phyloP scores from a whole-genome alignment of 805 yeast genomes.

The Starmerella kuoi region DNA sequence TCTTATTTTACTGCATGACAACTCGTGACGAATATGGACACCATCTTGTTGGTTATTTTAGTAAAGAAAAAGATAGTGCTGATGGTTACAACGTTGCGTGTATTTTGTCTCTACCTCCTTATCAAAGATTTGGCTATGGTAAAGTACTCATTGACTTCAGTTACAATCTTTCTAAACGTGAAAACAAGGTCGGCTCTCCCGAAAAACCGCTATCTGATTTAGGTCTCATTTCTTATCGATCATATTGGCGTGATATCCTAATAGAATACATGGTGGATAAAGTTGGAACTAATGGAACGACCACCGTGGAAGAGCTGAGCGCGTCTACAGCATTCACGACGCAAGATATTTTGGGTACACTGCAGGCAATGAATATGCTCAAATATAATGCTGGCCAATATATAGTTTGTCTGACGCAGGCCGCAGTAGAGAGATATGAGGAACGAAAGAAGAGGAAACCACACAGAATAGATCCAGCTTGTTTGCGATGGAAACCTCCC shows the following conservation, averaged over 20 bases:
- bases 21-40: slow-evolving; percentile 80
- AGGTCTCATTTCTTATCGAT: slow-evolving; percentile 85
- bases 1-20: slow-evolving; percentile 91
- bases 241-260: slow-evolving; percentile 90
- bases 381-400: slow-evolving; percentile 94
- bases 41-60: slow-evolving; percentile 90
- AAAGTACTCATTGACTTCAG: slow-evolving; percentile 84
- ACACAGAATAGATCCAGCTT: slow-evolving; percentile 60
- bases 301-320: slow-evolving; percentile 84
- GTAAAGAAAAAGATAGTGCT: slow-evolving; percentile 92
- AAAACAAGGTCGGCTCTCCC: slow-evolving; percentile 87
- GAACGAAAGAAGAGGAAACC: slow-evolving; percentile 56
- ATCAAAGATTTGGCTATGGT: slow-evolving; percentile 92
- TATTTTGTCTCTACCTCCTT: slow-evolving; percentile 89
- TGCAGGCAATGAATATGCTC: slow-evolving; percentile 80
- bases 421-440: slow-evolving; percentile 63
- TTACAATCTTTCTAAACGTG: slow-evolving; percentile 77
- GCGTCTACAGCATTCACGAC: slow-evolving; percentile 87
- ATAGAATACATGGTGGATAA: slow-evolving; percentile 59
- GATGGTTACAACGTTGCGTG: slow-evolving; percentile 95
- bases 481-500: slow-evolving; percentile 87
- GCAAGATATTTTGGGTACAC: slow-evolving; percentile 84
- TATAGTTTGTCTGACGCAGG: slow-evolving; percentile 74
- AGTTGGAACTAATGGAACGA: slow-evolving; percentile 40
- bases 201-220: slow-evolving; percentile 94